Base-by-base conservation (phyloP, 495 filamentous ascomycete species). In the Talaromyces wortmannii region DNA sequence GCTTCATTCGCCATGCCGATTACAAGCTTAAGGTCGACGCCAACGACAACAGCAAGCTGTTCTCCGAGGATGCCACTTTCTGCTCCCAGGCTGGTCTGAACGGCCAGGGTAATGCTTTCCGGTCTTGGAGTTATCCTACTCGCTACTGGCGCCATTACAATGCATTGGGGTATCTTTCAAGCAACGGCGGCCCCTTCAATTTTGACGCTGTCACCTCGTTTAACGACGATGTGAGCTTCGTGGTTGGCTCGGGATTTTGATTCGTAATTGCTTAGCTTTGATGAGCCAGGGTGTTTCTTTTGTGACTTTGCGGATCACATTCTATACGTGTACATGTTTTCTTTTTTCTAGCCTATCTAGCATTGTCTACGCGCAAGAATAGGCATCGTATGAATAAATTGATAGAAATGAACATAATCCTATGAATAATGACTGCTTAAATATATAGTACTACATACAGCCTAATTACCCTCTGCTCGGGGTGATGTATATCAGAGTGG, bases 91-190 rank as follows among this genome's bases (percentile, higher is more conserved):
- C 63, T 36, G 74, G 71, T 12, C 63, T 82, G 23, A 78, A 67
- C 55, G 75, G 74, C 47, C 62, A 72, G 56, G 78, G 74, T 6
- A 73, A 50, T 58, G 68, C 78, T 7, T 61, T 83, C 47, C 74
- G 77, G n/a, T 70, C 78, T 6, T 83, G 79, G 79, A 75, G 66
- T 59, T 81, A 81, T 59, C 79, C 80, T 6, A 80, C 80, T n/a
- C 73, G 79, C 48, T 81, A 65, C 50, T 71, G 79, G 65, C 74
- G 80, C 42, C 80, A 83, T 57, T 81, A 73, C 60, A 51, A 59
- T 29, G 72, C 78, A 32, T 58, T 69, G 5, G 65, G 60, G 0
- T 81, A 82, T 48, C 55, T 61, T 18, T 79, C 75, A 30, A 81
- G 72, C 59, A 77, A 83, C 33, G 80, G 79, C 15, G 80, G 80